Conservation (phyloP, 805 yeast species). For the Diddensiella transvaalensis region DNA sequence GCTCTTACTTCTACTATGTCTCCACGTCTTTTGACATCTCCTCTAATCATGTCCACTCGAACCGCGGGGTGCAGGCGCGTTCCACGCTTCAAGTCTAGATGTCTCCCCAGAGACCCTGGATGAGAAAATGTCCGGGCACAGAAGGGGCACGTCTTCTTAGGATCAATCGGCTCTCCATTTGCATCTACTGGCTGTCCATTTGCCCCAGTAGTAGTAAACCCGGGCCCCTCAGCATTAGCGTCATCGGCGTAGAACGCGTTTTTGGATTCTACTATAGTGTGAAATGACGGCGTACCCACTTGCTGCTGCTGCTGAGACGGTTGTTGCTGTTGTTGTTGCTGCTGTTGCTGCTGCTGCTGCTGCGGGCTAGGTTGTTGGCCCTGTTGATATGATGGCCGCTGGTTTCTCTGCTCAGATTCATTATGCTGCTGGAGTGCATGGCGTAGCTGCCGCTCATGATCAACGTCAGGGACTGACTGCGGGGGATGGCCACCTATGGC, state of each 20-base stretch:
- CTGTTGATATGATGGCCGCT: background rate
- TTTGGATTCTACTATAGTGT: background rate
- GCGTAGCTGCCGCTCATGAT: constrained; percentile 4
- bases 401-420: background rate
- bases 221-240: background rate
- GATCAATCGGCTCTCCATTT: constrained; percentile 14
- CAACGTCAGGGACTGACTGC: constrained; percentile 2
- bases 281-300: background rate
- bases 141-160: constrained; percentile 45
- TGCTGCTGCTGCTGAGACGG: constrained; percentile 5
- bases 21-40: constrained; percentile 51
- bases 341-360: constrained; percentile 6
- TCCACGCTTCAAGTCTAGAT: constrained; percentile 54
- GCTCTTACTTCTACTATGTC: constrained; percentile 41
- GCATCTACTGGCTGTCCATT: constrained; percentile 6
- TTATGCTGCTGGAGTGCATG: constrained; percentile 13
- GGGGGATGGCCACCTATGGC: background rate
- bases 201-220: background rate
- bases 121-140: constrained; percentile 53
- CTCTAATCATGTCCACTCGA: constrained; percentile 44
- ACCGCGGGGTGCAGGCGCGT: constrained; percentile 49
- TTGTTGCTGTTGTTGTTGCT: constrained; percentile 7
- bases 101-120: constrained; percentile 59
- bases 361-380: constrained; percentile 1
- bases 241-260: background rate